Evolutionary conservation across 2,329 filamentous ascomycete genomes (phyloP).

Genomic region (Fonsecaea nubica): DNA sequence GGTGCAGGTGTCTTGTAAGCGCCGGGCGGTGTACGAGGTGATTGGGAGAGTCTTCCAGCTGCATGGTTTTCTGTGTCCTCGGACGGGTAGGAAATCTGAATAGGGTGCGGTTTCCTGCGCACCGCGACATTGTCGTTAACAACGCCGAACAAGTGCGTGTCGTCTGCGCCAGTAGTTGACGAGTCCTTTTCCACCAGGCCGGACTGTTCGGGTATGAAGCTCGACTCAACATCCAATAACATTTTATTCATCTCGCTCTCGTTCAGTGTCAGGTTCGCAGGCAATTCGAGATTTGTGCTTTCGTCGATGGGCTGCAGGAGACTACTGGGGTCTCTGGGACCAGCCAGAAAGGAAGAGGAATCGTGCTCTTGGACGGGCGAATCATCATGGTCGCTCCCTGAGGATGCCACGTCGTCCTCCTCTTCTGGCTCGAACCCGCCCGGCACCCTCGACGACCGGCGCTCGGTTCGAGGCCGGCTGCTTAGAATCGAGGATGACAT

Average conservation of each 20-base stretch:
- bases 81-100: slow-evolving; percentile 24
- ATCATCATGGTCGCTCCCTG: slow-evolving; percentile 32
- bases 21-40: slow-evolving; percentile 40
- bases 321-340: slow-evolving; percentile 36
- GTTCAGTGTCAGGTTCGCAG: slow-evolving; percentile 52
- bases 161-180: slow-evolving; percentile 46
- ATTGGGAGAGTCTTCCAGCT: slow-evolving; percentile 23
- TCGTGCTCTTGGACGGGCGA: slow-evolving; percentile 21
- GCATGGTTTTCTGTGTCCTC: slow-evolving; percentile 25
- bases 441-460: slow-evolving; percentile 43
- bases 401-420: slow-evolving; percentile 34
- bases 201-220: slow-evolving; percentile 65
- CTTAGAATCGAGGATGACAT: slow-evolving; percentile 36
- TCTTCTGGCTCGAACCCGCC: slow-evolving; percentile 46
- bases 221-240: slow-evolving; percentile 68
- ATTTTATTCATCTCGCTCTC: slow-evolving; percentile 66
- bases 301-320: slow-evolving; percentile 34
- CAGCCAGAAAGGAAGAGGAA: slow-evolving; percentile 31
- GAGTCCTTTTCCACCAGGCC: slow-evolving; percentile 45
- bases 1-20: slow-evolving; percentile 43
- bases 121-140: slow-evolving; percentile 40
- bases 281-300: slow-evolving; percentile 27
- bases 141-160: slow-evolving; percentile 53
- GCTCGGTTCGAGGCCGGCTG: slow-evolving; percentile 27
- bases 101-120: slow-evolving; percentile 34